Conservation (phyloP, 139 green algal species). For the Chlamydomonas sphaeroides region DNA sequence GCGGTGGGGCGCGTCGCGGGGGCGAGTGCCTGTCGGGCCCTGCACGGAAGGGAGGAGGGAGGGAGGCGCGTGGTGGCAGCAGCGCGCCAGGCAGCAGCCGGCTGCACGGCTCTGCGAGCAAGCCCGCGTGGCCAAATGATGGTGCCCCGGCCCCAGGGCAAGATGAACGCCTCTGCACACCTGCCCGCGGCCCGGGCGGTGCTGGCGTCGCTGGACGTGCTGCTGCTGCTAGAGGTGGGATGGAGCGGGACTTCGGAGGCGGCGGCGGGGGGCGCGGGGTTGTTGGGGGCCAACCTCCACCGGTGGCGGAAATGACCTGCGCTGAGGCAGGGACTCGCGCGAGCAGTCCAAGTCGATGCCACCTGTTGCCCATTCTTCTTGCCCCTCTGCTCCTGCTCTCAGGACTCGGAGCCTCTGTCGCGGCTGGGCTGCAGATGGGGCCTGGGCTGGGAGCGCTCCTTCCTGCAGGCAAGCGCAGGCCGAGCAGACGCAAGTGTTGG, state of each 20-base stretch:
- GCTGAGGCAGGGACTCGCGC: too few relatives aligned
- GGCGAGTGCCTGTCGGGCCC: not conserved
- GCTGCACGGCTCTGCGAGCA: too few relatives aligned
- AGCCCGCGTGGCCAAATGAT: not conserved
- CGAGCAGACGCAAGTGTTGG: not conserved
- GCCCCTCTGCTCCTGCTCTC: not conserved
- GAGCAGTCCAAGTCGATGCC: not conserved
- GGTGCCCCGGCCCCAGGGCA: not conserved
- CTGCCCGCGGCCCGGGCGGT: not conserved
- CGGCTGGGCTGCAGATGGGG: slow-evolving; percentile 5
- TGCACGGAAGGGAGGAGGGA: not conserved
- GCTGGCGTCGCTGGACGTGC: slow-evolving; percentile 1
- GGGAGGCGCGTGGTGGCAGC: too few relatives aligned
- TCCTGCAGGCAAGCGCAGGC: not conserved
- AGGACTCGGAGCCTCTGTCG: not conserved
- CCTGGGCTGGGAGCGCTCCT: not conserved
- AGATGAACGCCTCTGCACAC: not conserved
- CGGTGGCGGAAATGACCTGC: not conserved
- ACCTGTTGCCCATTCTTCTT: not conserved
- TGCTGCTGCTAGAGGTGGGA: slow-evolving; percentile 27
- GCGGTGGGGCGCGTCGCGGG: too few relatives aligned
- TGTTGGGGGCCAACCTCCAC: not conserved
- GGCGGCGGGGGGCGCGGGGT: not conserved
- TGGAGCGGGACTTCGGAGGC: not conserved
- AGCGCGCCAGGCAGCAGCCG: not conserved